phyloP scores from a whole-genome alignment of 345 rosid species.

The Moringa oleifera region DNA sequence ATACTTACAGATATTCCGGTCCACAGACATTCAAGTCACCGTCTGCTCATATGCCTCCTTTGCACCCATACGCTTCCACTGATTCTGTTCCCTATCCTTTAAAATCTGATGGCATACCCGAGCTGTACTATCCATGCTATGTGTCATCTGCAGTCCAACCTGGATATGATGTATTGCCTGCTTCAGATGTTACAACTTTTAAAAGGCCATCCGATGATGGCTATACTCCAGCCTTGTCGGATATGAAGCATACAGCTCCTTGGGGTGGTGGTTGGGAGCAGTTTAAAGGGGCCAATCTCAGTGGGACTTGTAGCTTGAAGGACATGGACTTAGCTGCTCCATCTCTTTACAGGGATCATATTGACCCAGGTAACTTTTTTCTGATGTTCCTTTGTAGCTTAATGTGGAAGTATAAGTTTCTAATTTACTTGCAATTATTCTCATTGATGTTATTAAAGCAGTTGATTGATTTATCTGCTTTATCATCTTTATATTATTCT shows the following conservation, averaged over 20 bases:
- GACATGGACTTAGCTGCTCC: slow-evolving; percentile 21
- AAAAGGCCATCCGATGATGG: slow-evolving; percentile 16
- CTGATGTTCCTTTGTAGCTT: not conserved
- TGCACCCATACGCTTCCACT: slow-evolving; percentile 17
- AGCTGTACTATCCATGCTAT: slow-evolving; percentile 34
- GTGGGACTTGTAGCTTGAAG: slow-evolving; percentile 19
- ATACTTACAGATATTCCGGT: slow-evolving; percentile 20
- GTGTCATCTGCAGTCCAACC: slow-evolving; percentile 17
- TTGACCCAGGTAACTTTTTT: slow-evolving; percentile 31
- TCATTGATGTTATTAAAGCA: not conserved
- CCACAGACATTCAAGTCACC: slow-evolving; percentile 11
- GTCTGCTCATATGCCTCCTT: slow-evolving; percentile 13
- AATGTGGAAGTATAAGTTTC: not conserved
- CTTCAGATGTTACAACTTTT: slow-evolving; percentile 18
- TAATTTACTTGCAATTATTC: not conserved
- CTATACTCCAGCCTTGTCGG: slow-evolving; percentile 18
- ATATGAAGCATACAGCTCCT: slow-evolving; percentile 9
- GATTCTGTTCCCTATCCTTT: slow-evolving; percentile 23
- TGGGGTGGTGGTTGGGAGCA: slow-evolving; percentile 34
- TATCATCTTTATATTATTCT: too few relatives aligned
- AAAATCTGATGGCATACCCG: slow-evolving; percentile 11
- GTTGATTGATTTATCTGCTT: not conserved
- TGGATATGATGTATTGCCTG: slow-evolving; percentile 3
- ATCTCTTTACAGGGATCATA: slow-evolving; percentile 19
- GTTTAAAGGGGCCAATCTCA: slow-evolving; percentile 16